Base-by-base conservation (phyloP, 176 grass and related monocot genomes). In the Leersia perrieri region DNA sequence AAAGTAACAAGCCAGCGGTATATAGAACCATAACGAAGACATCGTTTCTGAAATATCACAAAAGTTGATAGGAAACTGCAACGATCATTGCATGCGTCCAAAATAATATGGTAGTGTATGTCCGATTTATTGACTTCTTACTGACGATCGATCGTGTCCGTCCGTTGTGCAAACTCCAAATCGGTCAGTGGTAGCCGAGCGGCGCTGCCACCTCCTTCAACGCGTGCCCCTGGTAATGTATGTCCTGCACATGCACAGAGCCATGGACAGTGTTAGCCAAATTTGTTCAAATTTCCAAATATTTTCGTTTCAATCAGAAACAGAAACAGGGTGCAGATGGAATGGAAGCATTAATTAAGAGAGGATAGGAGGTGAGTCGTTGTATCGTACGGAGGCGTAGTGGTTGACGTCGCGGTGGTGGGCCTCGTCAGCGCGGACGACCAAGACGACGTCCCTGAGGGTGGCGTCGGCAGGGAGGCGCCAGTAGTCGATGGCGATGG, bases 401-500 rank as follows among this genome's bases (percentile, higher is more conserved):
- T 94, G 92, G 64, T 91, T 94, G 79, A 94, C 83, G 51, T 94
- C 88, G 16, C 92, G 92, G 75, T 94, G 92, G 75, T 94, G 92
- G 23, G 92, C 92, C 83, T 94, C 92, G 66, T 94, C 92, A 11
- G 92, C 88, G 16, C 92, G 92, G 36, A 94, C 64, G n/a, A 91
- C 88, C 4, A 33, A 77, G 79, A 94, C 88, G 2, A 94, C 92
- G 49, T 94, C 88, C 86, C 86, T 94, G 60, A 94, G 88, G 7
- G 92, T 94, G 75, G 92, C 92, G 51, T 86, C 64, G 45, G 75
- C 38, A 0, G 92, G 86, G 34, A 94, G 86, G 83, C 92, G 75
- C 92, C 92, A 94, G 79, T 88, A 94, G 75, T 94, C 88, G 66
- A 94, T 86, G 88, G 88, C 92, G 39, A 94, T 94, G 88, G 88